Conservation (phyloP, 495 filamentous ascomycete species). For the Tuber brumale region DNA sequence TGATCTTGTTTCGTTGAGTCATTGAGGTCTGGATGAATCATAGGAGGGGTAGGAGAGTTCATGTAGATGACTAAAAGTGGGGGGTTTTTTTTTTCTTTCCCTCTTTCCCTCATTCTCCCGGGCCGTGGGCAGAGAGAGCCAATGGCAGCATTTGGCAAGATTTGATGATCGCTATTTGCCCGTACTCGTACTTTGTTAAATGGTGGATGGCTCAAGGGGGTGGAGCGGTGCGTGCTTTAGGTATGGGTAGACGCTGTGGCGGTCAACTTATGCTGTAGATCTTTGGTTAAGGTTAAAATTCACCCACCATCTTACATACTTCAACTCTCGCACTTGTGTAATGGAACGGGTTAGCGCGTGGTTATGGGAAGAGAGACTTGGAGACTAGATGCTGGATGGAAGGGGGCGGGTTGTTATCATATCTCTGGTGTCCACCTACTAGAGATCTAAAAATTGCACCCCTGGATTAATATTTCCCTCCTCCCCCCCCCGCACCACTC, state of each 20-base stretch:
- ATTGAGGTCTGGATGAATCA: not conserved
- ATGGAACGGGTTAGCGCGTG: not conserved
- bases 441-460: not conserved
- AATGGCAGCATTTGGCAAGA: not conserved
- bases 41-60: not conserved
- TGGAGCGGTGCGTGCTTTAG: not conserved
- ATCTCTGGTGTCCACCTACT: not conserved
- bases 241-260: not conserved
- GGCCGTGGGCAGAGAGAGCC: not conserved
- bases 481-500: not conserved
- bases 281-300: not conserved
- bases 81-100: not conserved
- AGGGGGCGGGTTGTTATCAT: not conserved
- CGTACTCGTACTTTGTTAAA: not conserved
- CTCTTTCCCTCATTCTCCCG: too few species aligned
- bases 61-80: slow-evolving; percentile 1
- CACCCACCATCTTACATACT: not conserved
- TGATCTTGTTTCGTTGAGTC: slow-evolving; percentile 1
- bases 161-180: not conserved
- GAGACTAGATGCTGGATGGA: not conserved
- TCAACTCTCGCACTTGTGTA: not conserved
- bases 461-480: not conserved
- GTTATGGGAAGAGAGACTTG: not conserved
- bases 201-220: not conserved
- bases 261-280: not conserved